These are phyloP conservation scores for Suhomyces prunicola DNA, from an alignment of 805 yeast species.

Conservation along the genomic window DNA sequence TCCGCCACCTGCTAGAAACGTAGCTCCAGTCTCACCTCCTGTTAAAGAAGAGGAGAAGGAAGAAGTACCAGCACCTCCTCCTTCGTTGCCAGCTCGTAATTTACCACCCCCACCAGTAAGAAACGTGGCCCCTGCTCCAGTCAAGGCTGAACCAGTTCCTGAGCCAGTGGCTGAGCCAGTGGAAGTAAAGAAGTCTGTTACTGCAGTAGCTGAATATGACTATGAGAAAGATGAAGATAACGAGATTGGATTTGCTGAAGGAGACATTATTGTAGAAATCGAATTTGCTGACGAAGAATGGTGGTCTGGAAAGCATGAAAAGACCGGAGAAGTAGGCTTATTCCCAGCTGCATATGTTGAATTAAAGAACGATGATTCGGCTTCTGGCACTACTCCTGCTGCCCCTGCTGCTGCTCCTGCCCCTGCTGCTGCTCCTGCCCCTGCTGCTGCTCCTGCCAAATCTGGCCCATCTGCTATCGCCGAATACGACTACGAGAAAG, in stretches of 20 bases:
- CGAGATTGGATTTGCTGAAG: constrained; percentile 65
- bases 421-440: constrained; percentile 12
- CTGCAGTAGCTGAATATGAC: constrained; percentile 81
- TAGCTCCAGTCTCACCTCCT: constrained; percentile 8
- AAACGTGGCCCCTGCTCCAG: constrained; percentile 13
- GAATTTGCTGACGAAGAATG: constrained; percentile 74
- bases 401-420: constrained; percentile 11
- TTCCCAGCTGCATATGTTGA: constrained; percentile 57
- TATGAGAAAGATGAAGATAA: constrained; percentile 74
- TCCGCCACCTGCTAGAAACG: constrained; percentile 11
- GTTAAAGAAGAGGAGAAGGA: constrained; percentile 19
- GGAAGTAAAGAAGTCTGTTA: constrained; percentile 12
- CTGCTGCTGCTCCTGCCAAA: constrained; percentile 14
- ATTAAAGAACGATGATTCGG: constrained; percentile 17
- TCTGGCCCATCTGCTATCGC: constrained; percentile 52
- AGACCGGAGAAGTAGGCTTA: constrained; percentile 49
- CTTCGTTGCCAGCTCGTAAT: constrained; percentile 13
- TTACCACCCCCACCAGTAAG: constrained; percentile 19
- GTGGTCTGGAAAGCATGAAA: constrained; percentile 49
- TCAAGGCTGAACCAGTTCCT: constrained; percentile 8
- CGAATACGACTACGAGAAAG: constrained; percentile 79
- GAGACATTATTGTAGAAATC: constrained; percentile 62
- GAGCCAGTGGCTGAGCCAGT: constrained; percentile 9
- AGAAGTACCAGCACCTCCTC: constrained; percentile 24
- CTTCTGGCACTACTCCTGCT: not conserved